Evolutionary conservation across 1,284 basidiomycete genomes (phyloP).

Genomic region (Polyporus tsugae): DNA sequence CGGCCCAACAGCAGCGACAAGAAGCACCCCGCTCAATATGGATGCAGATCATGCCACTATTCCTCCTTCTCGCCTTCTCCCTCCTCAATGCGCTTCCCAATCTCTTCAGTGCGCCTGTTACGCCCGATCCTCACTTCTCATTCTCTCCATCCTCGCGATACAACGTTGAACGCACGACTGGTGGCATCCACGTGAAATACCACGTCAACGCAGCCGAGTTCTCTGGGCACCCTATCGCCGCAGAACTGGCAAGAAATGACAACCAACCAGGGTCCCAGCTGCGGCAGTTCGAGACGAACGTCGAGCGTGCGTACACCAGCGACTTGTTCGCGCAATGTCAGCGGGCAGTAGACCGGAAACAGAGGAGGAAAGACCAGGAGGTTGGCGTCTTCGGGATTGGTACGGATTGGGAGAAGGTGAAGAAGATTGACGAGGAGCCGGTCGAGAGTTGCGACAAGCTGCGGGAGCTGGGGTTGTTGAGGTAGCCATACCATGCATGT

Average conservation of each 20-base stretch:
- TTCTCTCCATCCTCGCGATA: constrained; percentile 71
- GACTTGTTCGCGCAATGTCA: constrained; percentile 79
- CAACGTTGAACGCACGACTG: constrained; percentile 73
- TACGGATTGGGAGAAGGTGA: constrained; percentile 88
- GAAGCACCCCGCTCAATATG: constrained; percentile 73
- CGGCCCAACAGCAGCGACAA: constrained; percentile 44
- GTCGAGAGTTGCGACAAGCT: constrained; percentile 82
- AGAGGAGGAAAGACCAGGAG: constrained; percentile 76
- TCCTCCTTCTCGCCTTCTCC: constrained; percentile 87
- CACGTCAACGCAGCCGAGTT: constrained; percentile 89
- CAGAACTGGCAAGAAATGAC: constrained; percentile 65
- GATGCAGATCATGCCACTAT: constrained; percentile 87
- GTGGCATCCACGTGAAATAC: constrained; percentile 78
- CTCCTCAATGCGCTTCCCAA: constrained; percentile 86
- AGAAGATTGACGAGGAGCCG: constrained; percentile 67
- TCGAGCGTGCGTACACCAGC: constrained; percentile 79
- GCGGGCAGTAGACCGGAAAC: constrained; percentile 65
- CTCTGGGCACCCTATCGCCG: constrained; percentile 80
- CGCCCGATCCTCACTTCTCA: constrained; percentile 84
- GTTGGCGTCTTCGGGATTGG: constrained; percentile 90
- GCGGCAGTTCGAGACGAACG: constrained; percentile 65
- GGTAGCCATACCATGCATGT: constrained; percentile 34
- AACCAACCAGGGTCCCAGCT: constrained; percentile 51
- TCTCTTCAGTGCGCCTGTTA: constrained; percentile 69
- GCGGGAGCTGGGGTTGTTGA: constrained; percentile 60